Conservation (phyloP, 805 yeast species). For the Metschnikowia amazonensis region DNA sequence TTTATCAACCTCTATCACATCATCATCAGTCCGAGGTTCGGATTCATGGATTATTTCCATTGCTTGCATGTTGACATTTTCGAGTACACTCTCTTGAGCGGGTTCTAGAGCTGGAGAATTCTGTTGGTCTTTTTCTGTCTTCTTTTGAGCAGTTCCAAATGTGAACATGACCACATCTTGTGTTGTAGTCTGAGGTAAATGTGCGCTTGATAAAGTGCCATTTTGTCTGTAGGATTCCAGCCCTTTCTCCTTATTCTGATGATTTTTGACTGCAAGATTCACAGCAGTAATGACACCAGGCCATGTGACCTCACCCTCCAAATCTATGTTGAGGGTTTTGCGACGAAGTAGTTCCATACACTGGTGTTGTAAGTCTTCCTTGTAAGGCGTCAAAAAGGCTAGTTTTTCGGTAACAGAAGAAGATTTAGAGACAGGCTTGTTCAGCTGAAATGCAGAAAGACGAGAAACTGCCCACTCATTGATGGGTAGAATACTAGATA, state of each 20-base stretch:
- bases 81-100: background rate
- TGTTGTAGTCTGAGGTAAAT: constrained; percentile 46
- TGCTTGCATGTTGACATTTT: background rate
- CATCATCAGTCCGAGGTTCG: background rate
- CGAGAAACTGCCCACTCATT: constrained; percentile 15
- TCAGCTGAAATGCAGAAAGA: background rate
- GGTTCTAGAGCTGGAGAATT: background rate
- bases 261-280: constrained; percentile 30
- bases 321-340: constrained; percentile 5
- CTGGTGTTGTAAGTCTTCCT: constrained; percentile 27
- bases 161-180: constrained; percentile 43
- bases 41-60: background rate
- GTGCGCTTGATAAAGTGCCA: constrained; percentile 48
- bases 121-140: background rate
- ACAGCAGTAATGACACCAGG: constrained; percentile 27
- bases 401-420: constrained; percentile 15
- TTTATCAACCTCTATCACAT: background rate
- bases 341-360: constrained; percentile 14
- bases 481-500: constrained; percentile 27
- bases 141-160: constrained; percentile 6
- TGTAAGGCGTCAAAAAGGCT: constrained; percentile 30
- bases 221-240: constrained; percentile 39
- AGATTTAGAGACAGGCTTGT: background rate
- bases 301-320: constrained; percentile 21
- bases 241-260: constrained; percentile 31